Percentiles rank a stretch among this genome's conserved stretches.
Conservation (phyloP, 768 basidiomycete species). For the Thelephora ganbajun region DNA sequence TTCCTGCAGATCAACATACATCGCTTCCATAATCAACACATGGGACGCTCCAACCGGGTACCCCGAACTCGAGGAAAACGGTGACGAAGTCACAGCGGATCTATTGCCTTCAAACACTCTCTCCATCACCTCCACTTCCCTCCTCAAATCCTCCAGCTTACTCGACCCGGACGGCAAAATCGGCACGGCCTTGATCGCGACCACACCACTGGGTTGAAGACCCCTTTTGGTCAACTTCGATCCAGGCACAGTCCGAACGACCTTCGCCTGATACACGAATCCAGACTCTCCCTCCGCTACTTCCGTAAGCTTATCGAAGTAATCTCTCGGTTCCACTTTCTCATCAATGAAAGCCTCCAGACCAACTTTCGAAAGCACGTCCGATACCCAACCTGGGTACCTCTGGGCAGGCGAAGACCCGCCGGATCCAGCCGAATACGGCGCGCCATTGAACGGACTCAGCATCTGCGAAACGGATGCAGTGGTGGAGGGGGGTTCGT, state of each 20-base stretch:
- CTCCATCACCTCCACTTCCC: constrained; percentile 47
- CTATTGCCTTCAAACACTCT: constrained; percentile 18
- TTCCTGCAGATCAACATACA: constrained; percentile 49
- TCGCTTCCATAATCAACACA: constrained; percentile 49
- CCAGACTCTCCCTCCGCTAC: constrained; percentile 80
- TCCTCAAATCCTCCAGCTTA: constrained; percentile 49
- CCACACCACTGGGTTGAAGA: constrained; percentile 15
- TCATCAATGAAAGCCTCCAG: constrained; percentile 53
- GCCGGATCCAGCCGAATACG: too few relatives aligned
- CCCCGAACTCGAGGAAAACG: too few relatives aligned
- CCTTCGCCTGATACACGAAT: constrained; percentile 39
- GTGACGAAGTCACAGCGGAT: too few relatives aligned
- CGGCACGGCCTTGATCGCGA: constrained; percentile 67
- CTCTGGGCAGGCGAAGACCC: constrained; percentile 25
- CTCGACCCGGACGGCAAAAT: constrained; percentile 41
- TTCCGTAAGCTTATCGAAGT: constrained; percentile 57
- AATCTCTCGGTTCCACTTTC: constrained; percentile 41
- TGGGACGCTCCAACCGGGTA: constrained; percentile 34
- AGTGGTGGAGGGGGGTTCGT: too few relatives aligned
- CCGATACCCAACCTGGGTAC: constrained; percentile 51
- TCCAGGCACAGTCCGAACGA: constrained; percentile 9
- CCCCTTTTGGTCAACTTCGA: neutral
- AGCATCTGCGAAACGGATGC: neutral
- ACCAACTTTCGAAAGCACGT: constrained; percentile 26
- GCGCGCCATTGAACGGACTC: neutral